Conservation (phyloP, 2,329 filamentous ascomycete species). For the Xenosphaeropsis pyriputrescens region DNA sequence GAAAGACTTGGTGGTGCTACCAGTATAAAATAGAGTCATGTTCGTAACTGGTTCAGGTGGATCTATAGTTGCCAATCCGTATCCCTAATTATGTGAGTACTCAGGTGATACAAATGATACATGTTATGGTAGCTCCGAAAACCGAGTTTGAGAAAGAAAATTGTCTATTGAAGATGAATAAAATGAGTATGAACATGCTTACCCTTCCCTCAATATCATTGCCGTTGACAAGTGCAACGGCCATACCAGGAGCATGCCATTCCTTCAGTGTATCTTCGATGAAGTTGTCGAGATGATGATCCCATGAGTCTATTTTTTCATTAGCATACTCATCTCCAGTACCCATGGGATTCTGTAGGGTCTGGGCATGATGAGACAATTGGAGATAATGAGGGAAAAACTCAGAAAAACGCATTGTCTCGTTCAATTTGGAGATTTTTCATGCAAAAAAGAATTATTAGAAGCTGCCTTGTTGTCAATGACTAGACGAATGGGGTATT, state of each 20-base stretch:
- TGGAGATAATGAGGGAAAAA: too few species aligned
- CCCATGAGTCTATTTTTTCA: conserved; percentile 1
- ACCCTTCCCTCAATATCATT: conserved; percentile 25
- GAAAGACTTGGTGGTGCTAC: conserved; percentile 40
- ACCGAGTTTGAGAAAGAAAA: background rate
- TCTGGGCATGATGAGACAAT: too few species aligned
- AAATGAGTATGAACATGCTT: conserved; percentile 6
- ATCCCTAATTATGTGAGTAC: conserved; percentile 17
- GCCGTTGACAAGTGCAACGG: conserved; percentile 31
- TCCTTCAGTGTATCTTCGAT: conserved; percentile 18
- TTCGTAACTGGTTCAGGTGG: conserved; percentile 23
- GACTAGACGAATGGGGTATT: too few species aligned
- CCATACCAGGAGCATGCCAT: conserved; percentile 32
- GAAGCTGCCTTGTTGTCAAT: too few species aligned
- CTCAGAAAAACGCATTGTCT: too few species aligned
- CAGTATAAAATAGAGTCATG: conserved; percentile 37
- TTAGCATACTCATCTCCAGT: too few species aligned
- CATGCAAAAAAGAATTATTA: too few species aligned
- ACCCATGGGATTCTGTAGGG: too few species aligned
- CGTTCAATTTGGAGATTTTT: too few species aligned
- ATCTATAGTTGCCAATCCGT: conserved; percentile 19
- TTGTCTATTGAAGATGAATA: background rate
- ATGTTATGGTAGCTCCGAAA: too few species aligned
- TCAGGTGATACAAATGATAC: too few species aligned
- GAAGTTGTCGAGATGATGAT: conserved; percentile 4